phyloP scores from a whole-genome alignment of 148 eudicot genomes.

The Cornus controversa region DNA sequence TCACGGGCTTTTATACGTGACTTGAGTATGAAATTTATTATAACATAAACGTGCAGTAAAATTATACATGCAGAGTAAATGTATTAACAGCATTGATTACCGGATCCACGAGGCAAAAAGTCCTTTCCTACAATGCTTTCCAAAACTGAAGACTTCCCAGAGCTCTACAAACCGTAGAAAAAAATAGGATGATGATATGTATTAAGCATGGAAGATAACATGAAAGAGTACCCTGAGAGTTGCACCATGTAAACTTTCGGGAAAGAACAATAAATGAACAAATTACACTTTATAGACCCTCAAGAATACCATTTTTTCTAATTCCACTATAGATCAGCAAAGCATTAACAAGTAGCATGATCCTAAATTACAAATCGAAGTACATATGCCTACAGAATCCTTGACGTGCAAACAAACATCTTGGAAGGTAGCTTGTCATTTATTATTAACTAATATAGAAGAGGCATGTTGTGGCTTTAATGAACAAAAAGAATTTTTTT shows the following conservation, averaged over 20 bases:
- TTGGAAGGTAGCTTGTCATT: background rate
- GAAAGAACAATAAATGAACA: background rate
- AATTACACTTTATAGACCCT: background rate
- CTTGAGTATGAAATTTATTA: background rate
- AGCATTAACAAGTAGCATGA: background rate
- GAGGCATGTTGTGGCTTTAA: background rate
- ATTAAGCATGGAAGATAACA: no score
- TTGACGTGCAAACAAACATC: background rate
- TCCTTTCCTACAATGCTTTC: conserved; percentile 98
- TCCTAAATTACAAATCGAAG: conserved; percentile 2
- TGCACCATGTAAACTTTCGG: no score
- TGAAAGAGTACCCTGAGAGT: no score
- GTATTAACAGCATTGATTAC: conserved; percentile 29
- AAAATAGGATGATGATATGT: background rate
- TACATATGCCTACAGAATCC: background rate
- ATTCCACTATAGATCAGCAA: background rate
- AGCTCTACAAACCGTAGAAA: conserved; percentile 62
- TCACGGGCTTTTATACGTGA: background rate
- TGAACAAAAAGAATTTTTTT: background rate
- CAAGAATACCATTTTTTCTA: background rate
- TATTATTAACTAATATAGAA: background rate
- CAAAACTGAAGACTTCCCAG: conserved; percentile 95
- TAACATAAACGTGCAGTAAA: background rate
- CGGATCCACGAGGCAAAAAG: conserved; percentile 99
- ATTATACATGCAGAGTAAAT: background rate